A percentile compares a stretch with the other conserved stretches of the same genome.
Conservation (phyloP, 345 rosid genomes). For the Orychophragmus violaceus region DNA sequence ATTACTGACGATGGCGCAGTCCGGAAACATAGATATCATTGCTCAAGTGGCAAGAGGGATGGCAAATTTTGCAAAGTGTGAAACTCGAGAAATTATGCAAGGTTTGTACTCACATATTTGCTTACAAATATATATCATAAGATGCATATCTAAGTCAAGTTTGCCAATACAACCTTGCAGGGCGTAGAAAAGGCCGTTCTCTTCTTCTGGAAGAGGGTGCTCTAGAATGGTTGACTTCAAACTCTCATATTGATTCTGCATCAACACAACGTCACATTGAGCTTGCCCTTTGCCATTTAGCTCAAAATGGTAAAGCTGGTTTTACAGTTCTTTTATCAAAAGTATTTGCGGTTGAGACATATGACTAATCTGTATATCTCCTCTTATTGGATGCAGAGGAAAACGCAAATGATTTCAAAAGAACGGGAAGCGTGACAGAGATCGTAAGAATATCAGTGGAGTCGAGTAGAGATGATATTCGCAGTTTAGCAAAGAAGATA, state of each 20-base stretch:
- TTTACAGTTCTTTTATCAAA: background rate
- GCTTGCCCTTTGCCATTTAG: slow-evolving; percentile 91
- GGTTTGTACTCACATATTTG: slow-evolving; percentile 36
- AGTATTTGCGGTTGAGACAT: background rate
- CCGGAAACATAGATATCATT: slow-evolving; percentile 57
- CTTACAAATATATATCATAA: background rate
- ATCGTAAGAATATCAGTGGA: slow-evolving; percentile 60
- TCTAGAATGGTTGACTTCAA: slow-evolving; percentile 70
- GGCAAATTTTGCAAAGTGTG: slow-evolving; percentile 95
- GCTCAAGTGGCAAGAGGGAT: slow-evolving; percentile 95
- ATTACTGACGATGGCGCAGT: slow-evolving; percentile 56
- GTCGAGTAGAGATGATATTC: slow-evolving; percentile 83
- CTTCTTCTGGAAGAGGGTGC: slow-evolving; percentile 73
- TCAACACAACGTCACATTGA: slow-evolving; percentile 76
- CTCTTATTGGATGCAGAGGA: slow-evolving; percentile 43
- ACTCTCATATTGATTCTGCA: slow-evolving; percentile 44
- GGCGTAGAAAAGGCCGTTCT: slow-evolving; percentile 69
- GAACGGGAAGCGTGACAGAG: slow-evolving; percentile 54
- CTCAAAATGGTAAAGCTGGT: slow-evolving; percentile 61
- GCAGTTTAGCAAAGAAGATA: slow-evolving; percentile 79
- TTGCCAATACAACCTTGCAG: slow-evolving; percentile 30
- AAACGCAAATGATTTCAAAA: slow-evolving; percentile 57
- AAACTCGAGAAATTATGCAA: slow-evolving; percentile 72
- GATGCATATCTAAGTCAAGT: background rate
- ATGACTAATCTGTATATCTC: background rate